These are phyloP conservation scores for Aurinia saxatilis DNA, from an alignment of 345 rosid genomes.

Conservation along the genomic window DNA sequence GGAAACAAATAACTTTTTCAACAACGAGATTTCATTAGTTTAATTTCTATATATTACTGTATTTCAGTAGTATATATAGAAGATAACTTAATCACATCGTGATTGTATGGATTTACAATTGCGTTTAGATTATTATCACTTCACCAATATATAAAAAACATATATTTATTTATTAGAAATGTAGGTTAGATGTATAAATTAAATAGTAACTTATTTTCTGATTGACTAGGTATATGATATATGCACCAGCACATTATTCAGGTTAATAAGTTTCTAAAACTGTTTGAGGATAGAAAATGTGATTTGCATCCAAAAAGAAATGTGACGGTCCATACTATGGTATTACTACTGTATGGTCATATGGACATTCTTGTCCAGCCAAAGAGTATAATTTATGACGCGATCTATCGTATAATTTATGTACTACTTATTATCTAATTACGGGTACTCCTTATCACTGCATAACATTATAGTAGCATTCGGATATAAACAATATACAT, in stretches of 20 bases:
- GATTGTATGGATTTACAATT: no score
- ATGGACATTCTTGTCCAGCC: neutral
- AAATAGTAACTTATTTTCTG: neutral
- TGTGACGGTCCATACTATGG: neutral
- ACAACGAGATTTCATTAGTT: no score
- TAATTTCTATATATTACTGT: no score
- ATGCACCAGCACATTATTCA: neutral
- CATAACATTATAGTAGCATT: neutral
- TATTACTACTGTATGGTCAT: neutral
- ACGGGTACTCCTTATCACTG: neutral
- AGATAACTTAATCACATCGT: no score
- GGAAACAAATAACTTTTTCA: no score
- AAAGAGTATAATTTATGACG: conserved; percentile 1
- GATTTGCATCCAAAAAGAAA: no score
- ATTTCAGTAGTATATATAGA: no score
- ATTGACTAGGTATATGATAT: neutral
- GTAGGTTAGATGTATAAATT: neutral
- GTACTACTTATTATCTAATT: neutral
- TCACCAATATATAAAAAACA: no score
- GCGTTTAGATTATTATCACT: no score
- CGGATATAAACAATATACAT: neutral
- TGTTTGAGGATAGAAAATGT: neutral
- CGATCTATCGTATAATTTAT: conserved; percentile 6
- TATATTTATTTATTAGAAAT: neutral
- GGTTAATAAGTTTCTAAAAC: neutral